Base-by-base conservation (phyloP, 2,329 filamentous ascomycete species). In the Ilyonectria robusta region DNA sequence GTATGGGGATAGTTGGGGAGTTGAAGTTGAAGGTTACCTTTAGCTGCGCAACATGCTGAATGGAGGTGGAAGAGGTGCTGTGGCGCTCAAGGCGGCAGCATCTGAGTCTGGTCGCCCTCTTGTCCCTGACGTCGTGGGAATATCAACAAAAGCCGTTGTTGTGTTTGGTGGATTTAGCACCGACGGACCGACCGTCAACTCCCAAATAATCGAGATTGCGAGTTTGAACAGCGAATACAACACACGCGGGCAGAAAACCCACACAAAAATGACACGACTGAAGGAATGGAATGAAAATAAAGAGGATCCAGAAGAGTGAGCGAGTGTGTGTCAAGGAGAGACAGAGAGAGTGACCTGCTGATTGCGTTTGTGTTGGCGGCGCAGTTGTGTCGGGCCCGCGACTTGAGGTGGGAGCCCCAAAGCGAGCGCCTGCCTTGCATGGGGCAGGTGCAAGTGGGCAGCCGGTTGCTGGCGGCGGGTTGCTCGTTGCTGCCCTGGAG, bases 1-100 rank as follows among this genome's bases (percentile, higher is more conserved):
- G 50, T 19, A 47, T 31, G 19, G 21, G 42, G 35, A 50, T 19
- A n/a, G 9, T 29, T 26, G 9, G 6, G 29, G 19, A 55, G 44
- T 26, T 35, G 31, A 60, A 59, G 62, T 46, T 46, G 46, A 42
- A 42, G 51, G 59, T 40, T 76, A 76, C 74, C 74, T 76, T 67
- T 50, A 70, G 65, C 62, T 70, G 53, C 61, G 67, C 72, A 73
- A 73, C 74, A 76, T 76, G 73, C 74, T 76, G 74, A 72, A 70
- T 68, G 61, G 66, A 51, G 68, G 69, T 63, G 51, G 48, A 57
- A 66, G 53, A 67, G 63, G 61, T 44, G 63, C 33, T 35, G 35
- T 44, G 44, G 29, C 55, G 60, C 56, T 57, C 56, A 63, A 33
- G 21, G 44, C 46, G 26, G 65, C 46, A 35, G 15, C 51, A 63